A percentile compares a stretch with the other conserved stretches of the same genome.
These are phyloP conservation scores for Eucalyptus decipiens DNA, from an alignment of 345 rosid species.

Conservation along the genomic window DNA sequence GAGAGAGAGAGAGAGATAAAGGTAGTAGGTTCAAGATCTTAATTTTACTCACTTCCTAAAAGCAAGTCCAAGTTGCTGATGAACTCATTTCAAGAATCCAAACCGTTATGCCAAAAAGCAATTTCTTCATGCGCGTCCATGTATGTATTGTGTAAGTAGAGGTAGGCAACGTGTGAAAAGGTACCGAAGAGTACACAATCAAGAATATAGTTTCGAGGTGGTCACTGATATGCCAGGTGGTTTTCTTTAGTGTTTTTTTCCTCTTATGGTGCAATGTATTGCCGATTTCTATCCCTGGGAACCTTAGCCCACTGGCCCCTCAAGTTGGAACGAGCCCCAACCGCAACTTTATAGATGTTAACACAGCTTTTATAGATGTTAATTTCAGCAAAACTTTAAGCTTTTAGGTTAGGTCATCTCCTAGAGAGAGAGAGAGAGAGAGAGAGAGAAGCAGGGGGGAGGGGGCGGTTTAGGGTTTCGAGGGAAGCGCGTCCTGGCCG, in stretches of 20 bases:
- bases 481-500: slow-evolving; percentile 19
- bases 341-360: not conserved
- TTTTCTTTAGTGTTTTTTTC: not conserved
- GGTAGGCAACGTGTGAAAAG: not conserved
- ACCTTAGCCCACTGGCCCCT: not conserved
- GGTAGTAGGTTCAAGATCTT: not conserved
- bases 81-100: not conserved
- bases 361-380: not conserved
- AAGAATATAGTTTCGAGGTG: not conserved
- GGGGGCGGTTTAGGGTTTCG: not conserved
- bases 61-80: not conserved
- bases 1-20: not conserved
- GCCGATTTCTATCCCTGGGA: slow-evolving; percentile 10
- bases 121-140: not conserved
- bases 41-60: not conserved
- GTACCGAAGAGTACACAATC: not conserved
- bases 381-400: not conserved
- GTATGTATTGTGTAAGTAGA: not conserved
- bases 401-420: not conserved
- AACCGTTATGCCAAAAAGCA: not conserved
- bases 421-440: not conserved
- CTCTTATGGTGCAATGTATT: not conserved
- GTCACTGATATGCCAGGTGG: not conserved
- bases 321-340: not conserved
- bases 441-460: no score